Evolutionary conservation across 2,329 filamentous ascomycete genomes (phyloP).

Genomic region (Torrubiella hemipterigena): DNA sequence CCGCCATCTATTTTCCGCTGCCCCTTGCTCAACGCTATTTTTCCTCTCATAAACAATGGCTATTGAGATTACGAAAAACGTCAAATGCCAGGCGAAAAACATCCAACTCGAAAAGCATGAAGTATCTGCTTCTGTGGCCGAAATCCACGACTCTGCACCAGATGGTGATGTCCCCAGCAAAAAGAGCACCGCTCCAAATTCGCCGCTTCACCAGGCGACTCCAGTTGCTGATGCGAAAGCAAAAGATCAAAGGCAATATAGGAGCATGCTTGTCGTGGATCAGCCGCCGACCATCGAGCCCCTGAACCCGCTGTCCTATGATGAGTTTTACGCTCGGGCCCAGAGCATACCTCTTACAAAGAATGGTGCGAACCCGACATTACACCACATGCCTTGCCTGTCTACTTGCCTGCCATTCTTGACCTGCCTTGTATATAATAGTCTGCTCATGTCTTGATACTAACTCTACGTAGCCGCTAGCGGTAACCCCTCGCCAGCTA

Average conservation of each 20-base stretch:
- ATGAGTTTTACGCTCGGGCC: slow-evolving; percentile 30
- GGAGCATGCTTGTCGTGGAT: slow-evolving; percentile 43
- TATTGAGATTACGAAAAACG: slow-evolving; percentile 29
- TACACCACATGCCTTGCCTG: no score
- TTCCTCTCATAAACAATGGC: slow-evolving; percentile 18
- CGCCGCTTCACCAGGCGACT: slow-evolving; percentile 6
- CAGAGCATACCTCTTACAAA: no score
- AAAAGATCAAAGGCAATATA: no score
- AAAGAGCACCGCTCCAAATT: slow-evolving; percentile 4
- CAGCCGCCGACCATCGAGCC: slow-evolving; percentile 31
- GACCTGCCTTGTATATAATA: no score
- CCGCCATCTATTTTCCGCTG: slow-evolving; percentile 35
- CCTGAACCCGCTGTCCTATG: slow-evolving; percentile 30
- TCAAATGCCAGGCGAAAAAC: slow-evolving; percentile 33
- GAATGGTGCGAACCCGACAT: slow-evolving; percentile 3
- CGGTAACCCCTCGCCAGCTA: no score
- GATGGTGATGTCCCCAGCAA: slow-evolving; percentile 6
- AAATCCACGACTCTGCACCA: slow-evolving; percentile 7
- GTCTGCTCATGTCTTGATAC: no score
- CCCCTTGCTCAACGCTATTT: no score
- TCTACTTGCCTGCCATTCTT: no score
- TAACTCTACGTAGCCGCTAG: no score
- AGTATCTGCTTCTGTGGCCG: slow-evolving; percentile 8
- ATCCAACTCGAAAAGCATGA: slow-evolving; percentile 31
- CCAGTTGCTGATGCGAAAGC: slow-evolving; percentile 7